Evolutionary conservation across 176 grass and related monocot species (phyloP).

Genomic region (Triticum turgidum): DNA sequence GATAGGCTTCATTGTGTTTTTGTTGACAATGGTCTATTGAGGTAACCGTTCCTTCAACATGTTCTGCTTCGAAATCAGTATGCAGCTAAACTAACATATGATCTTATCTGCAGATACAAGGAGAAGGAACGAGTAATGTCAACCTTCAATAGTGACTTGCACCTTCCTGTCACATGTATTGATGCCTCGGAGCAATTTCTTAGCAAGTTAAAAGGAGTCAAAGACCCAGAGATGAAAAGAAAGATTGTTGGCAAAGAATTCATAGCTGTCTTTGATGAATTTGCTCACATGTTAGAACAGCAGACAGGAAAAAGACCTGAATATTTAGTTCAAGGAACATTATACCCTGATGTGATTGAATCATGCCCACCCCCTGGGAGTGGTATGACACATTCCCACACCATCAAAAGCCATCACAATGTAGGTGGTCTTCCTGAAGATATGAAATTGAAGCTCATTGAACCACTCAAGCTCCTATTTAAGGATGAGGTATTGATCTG

Average conservation of each 20-base stretch:
- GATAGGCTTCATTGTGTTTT: conserved; percentile 83
- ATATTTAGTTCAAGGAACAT: conserved; percentile 81
- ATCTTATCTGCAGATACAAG: conserved; percentile 58
- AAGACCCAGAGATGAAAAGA: conserved; percentile 80
- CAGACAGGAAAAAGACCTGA: conserved; percentile 54
- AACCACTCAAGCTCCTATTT: conserved; percentile 82
- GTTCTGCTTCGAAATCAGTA: not conserved
- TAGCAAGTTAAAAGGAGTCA: conserved; percentile 66
- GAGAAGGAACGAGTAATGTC: conserved; percentile 74
- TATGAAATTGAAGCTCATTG: conserved; percentile 86
- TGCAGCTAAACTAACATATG: not conserved
- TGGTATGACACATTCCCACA: conserved; percentile 74
- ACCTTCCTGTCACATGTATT: conserved; percentile 76
- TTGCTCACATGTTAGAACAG: conserved; percentile 62
- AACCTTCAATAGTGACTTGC: conserved; percentile 75
- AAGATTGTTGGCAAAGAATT: conserved; percentile 85
- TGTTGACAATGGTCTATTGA: conserved; percentile 83
- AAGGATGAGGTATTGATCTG: conserved; percentile 67
- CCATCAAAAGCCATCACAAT: conserved; percentile 94
- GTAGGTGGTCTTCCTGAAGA: conserved; percentile 79
- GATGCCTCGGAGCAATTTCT: conserved; percentile 82
- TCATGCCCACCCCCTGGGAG: conserved; percentile 82
- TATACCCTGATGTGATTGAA: conserved; percentile 94
- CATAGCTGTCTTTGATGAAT: conserved; percentile 84
- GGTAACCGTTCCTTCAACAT: conserved; percentile 25